A percentile compares a stretch with the other conserved stretches of the same genome.
Evolutionary conservation across 257 asterid genomes (phyloP).

Genomic region (Petrea volubilis): DNA sequence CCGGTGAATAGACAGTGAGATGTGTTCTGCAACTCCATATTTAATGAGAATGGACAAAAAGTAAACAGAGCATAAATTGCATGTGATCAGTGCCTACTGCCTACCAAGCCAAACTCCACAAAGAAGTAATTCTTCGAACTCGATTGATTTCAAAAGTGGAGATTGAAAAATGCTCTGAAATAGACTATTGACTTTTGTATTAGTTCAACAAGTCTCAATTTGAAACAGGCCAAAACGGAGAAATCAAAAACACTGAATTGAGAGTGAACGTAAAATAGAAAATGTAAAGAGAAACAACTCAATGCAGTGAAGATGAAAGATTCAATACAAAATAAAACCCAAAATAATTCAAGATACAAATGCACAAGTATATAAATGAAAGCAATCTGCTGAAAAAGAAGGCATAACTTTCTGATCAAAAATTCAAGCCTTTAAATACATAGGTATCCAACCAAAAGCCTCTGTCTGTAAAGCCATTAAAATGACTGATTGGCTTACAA

Average conservation of each 20-base stretch:
- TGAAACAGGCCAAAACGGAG: neutral
- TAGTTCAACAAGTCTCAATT: neutral
- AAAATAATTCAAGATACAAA: neutral
- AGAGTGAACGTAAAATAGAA: neutral
- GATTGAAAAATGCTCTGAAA: neutral
- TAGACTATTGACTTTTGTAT: neutral
- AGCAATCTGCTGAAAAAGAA: too few relatives aligned
- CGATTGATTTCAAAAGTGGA: neutral
- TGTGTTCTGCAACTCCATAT: neutral
- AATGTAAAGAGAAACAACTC: neutral
- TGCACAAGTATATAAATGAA: neutral
- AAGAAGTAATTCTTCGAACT: neutral
- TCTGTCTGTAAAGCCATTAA: too few relatives aligned
- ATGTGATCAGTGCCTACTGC: neutral
- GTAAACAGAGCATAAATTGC: too few relatives aligned
- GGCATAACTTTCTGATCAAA: too few relatives aligned
- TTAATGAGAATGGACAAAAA: neutral
- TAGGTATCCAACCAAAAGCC: neutral
- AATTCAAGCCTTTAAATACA: too few relatives aligned
- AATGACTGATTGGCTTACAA: neutral
- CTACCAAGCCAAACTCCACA: neutral
- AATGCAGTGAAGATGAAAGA: neutral
- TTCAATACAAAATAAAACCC: neutral
- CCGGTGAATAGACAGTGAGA: neutral
- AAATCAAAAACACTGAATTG: neutral